Evolutionary conservation across 2,329 filamentous ascomycete genomes (phyloP), one percentile per base, ranked within the genome.

Genomic region (Penicillium rolfsii): DNA sequence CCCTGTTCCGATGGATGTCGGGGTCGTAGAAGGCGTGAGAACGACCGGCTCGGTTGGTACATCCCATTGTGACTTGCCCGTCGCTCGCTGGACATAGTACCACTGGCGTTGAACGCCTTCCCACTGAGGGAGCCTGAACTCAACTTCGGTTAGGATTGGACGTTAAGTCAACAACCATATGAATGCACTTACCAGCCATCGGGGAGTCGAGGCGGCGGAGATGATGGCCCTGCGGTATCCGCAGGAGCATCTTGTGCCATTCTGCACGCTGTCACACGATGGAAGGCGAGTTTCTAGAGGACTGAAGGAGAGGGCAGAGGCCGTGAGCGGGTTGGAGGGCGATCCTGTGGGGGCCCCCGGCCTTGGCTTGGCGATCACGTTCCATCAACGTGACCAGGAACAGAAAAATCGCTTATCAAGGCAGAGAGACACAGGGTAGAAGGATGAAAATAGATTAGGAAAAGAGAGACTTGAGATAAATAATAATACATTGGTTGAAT

Each of bases 11-110:
- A 68, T 70, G 5, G 70, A 70, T 2, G 58, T 70, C 28, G 71
- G 71, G 16, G 71, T 73, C 9, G 71, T 73, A 19, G 71, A 74
- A 6, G 76, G 76, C 2, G 75, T 76, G 22, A 77, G 68, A 41
- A 75, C 67, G 41, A 75, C 73, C 28, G 74, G 76, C 60, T 78
- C 73, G 19, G 75, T 77, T 7, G 76, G 76, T n/a, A 78, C 67
- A 7, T 77, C 74, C 76, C 76, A 78, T 67, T 76, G 75, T 7
- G 74, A 74, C 52, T 73, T 73, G 36, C 75, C 76, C 11, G 75
- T 78, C 45, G 74, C 72, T 52, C 74, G 69, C 56, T 78, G 74
- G 40, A 78, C 76, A 55, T 72, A 78, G 63, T 78, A 78, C 71
- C 76, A 78, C 63, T 73, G 71, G 35, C 74, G 70, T 28, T 70